phyloP scores from a whole-genome alignment of 768 basidiomycete genomes.

The Hemileccinum rubropunctum region DNA sequence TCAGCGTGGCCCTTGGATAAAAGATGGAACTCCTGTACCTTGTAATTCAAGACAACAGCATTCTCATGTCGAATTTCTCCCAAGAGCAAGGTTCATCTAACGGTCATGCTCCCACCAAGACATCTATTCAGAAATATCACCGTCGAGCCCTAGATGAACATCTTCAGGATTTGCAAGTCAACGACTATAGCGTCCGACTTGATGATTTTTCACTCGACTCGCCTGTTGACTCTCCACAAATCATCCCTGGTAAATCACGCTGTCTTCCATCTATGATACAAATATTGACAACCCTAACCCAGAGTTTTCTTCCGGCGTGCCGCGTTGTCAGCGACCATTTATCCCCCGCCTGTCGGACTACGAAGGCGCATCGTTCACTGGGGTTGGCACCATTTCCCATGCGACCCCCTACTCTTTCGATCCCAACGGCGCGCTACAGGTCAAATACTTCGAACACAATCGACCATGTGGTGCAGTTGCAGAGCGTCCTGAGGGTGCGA shows the following conservation, averaged over 20 bases:
- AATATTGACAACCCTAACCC: background rate
- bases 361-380: background rate
- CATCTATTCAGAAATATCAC: no score
- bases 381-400: background rate
- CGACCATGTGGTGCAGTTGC: background rate
- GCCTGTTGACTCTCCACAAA: background rate
- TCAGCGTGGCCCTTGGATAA: no score
- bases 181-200: no score
- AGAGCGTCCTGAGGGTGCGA: background rate
- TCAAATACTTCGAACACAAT: no score
- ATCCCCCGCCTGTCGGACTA: background rate
- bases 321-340: background rate
- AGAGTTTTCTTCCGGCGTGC: background rate
- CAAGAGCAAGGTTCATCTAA: no score
- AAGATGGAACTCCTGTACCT: no score
- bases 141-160: no score
- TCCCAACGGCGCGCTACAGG: background rate
- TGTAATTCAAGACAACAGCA: no score
- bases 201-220: background rate
- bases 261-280: background rate
- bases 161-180: no score
- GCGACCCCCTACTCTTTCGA: background rate
- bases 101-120: no score
- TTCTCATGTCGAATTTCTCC: no score
- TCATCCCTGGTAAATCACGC: background rate